Base-by-base conservation (phyloP, 2,329 filamentous ascomycete species). In the Fusarium begoniae region DNA sequence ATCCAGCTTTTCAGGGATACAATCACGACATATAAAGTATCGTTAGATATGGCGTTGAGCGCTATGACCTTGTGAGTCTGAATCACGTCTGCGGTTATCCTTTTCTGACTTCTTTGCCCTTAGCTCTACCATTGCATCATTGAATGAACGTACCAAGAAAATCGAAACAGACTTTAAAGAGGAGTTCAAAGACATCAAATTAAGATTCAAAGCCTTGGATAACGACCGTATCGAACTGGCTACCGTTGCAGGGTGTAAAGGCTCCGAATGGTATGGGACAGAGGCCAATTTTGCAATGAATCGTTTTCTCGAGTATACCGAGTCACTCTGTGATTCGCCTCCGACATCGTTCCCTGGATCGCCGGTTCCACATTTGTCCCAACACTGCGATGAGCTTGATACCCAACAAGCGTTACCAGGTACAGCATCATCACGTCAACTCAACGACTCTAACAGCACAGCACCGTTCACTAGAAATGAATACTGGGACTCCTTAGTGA, bases 361-460 rank as follows among this genome's bases (percentile, higher is more conserved):
- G 1, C 50, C 50, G 3, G 12, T 3, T 14, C 30, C 15, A 10
- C 3, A 1, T 20, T 9, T 5, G 3, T 20, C 6, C 1, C n/a
- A 24, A 3, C 6, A 9, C 6, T 20, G 6, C 6, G 17, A 37
- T 15, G 48, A 7, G 9, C 48, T 51, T 14, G 17, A 35, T 10
- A 51, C 48, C 5, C 17, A 35, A 10, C 11, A 24, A 35, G 17
- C 5, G 17, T 14, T 7, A 5, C 11, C 0, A 14, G 17, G 3
- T 24, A 32, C 8, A 8, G 8, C 11, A 13, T 15, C n/a, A 14
- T 24, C 17, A 20, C 4, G 8, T 6, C n/a, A 37, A 26, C 26
- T 26, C 26, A 26, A 26, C 26, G 26, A 26, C 26, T 26, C 26
- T 26, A 6, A 26, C 6, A 26, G 26, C 26, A 26, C 26, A 26